These are phyloP conservation scores for Capsicum baccatum DNA, from an alignment of 257 asterid genomes.

Conservation along the genomic window DNA sequence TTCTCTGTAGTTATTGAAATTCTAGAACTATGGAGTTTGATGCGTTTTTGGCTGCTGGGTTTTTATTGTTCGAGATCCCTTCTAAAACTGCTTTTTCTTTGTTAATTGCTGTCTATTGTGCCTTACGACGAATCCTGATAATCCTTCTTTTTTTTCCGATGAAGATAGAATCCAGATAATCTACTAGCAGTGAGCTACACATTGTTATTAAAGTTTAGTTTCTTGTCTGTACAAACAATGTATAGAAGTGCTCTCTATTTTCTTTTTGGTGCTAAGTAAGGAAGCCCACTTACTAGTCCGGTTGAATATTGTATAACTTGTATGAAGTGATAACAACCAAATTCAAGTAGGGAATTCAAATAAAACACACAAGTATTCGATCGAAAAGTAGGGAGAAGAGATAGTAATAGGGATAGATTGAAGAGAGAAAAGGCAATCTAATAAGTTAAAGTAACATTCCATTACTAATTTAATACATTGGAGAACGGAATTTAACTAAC, in stretches of 20 bases:
- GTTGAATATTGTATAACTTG: background rate
- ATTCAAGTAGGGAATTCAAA: background rate
- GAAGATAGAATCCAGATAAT: background rate
- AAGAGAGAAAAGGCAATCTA: background rate
- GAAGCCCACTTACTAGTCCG: background rate
- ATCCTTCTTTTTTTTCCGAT: background rate
- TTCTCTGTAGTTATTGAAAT: background rate
- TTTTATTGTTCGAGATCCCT: background rate
- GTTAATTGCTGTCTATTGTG: conserved; percentile 17
- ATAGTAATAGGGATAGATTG: background rate
- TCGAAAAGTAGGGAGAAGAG: background rate
- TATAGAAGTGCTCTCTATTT: background rate
- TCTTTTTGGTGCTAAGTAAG: background rate
- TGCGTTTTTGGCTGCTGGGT: conserved; percentile 5
- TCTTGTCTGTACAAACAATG: background rate
- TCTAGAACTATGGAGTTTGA: background rate
- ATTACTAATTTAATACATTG: background rate
- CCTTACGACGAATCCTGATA: background rate
- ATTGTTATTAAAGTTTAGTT: background rate
- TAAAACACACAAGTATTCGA: background rate
- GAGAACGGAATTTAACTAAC: background rate
- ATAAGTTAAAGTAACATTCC: background rate
- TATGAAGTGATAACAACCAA: conserved; percentile 15
- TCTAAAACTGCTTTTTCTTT: conserved; percentile 6
- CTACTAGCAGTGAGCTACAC: background rate